Conservation (phyloP, 2,329 filamentous ascomycete genomes). For the Arthrinium phaeospermum region DNA sequence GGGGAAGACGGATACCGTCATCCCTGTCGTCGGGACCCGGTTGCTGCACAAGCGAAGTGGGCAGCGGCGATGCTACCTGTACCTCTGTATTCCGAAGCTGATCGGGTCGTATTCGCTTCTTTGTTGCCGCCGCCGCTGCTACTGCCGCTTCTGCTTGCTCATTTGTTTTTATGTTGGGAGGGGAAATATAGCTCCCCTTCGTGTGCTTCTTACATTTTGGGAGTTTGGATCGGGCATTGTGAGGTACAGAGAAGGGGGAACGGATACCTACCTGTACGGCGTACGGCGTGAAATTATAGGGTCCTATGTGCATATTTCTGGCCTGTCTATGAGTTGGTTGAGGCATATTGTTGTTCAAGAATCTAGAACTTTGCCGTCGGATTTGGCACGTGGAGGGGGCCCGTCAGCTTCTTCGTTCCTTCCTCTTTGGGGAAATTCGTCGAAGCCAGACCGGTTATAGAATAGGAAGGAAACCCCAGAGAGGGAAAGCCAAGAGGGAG, state of each 20-base stretch:
- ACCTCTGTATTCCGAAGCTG: background rate
- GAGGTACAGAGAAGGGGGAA: background rate
- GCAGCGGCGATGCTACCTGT: background rate
- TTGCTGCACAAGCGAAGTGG: background rate
- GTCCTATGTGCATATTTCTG: background rate
- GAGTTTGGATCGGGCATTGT: background rate
- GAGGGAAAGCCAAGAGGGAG: background rate
- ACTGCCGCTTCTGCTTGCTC: background rate
- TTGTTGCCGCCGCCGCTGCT: background rate
- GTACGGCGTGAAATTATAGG: background rate
- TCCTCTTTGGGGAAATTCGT: background rate
- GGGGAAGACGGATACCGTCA: background rate
- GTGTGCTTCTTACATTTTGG: background rate
- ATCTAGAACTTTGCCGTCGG: background rate
- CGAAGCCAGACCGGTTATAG: background rate
- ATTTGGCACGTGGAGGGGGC: background rate
- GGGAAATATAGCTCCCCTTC: no score
- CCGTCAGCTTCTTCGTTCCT: background rate
- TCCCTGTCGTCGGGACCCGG: background rate
- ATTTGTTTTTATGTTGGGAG: background rate
- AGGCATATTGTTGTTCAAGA: no score
- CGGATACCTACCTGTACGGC: background rate
- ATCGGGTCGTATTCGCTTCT: slow-evolving; percentile 7
- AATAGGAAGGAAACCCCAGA: background rate
- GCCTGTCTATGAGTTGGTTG: background rate